Base-by-base conservation (phyloP, 2,329 filamentous ascomycete species). In the Graphiopsis chlorocephala region DNA sequence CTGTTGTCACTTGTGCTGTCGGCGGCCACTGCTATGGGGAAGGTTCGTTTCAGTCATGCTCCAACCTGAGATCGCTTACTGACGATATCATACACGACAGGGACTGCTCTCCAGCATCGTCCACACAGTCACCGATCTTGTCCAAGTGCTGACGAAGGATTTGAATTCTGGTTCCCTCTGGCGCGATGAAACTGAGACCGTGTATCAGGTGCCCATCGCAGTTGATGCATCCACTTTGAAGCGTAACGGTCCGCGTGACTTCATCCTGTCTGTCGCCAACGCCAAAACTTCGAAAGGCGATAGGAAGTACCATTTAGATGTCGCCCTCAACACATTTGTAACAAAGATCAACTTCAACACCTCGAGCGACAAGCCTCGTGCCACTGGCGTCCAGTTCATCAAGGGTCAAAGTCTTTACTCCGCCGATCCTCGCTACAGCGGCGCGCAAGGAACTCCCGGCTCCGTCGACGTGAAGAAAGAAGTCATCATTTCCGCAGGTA, bases 311-410 rank as follows among this genome's bases (percentile, higher is more conserved):
- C 82, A 82, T 70, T 81, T 88, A 0, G 84, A 86, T 61, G 48
- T 88, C 59, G 78, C 80, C 47, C 79, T 83, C 2, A 89, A 89
- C 76, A 86, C 83, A 31, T 78, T 90, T 53, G 90, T 86, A 66
- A 88, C 89, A 57, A 88, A 88, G 73, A 77, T 92, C 74, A 79
- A 80, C 47, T 90, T 88, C 68, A 87, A 90, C 42, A 84, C 87
- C 2, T 86, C 83, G 17, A 35, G 47, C 17, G 83, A 83, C 61
- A 75, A 79, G 2, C 80, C 86, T 2, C 88, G 72, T 35, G 79
- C 79, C 0, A 77, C 74, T 28, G 79, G 79, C 62, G 78, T 81
- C 11, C 74, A 80, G 64, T 81, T 78, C 68, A 74, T 78, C 61
- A 72, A 77, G n/a, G 79, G 79, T n/a, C 67, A 70, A 45, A 71